A percentile compares a stretch with the other conserved stretches of the same genome.
Conservation (phyloP, 2,329 filamentous ascomycete species). For the Xylaria multiplex region DNA sequence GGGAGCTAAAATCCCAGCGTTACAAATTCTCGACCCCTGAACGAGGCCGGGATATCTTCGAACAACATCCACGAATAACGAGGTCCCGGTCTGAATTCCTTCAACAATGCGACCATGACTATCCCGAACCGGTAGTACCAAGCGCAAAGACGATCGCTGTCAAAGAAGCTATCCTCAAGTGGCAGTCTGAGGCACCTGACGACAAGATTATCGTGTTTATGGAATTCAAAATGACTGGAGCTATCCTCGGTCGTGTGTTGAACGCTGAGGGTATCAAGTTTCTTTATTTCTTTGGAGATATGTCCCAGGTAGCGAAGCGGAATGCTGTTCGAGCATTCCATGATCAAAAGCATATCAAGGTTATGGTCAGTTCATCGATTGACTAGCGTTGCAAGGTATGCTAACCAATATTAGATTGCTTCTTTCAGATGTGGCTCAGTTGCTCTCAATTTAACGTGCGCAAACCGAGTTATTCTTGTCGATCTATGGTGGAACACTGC, state of each 20-base stretch:
- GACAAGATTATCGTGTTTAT: conserved; percentile 37
- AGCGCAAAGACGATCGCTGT: conserved; percentile 34
- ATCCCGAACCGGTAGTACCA: conserved; percentile 11
- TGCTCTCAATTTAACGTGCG: conserved; percentile 54
- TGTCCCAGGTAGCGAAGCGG: conserved; percentile 31
- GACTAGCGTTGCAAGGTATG: background rate
- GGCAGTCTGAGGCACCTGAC: conserved; percentile 28
- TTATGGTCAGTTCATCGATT: conserved; percentile 51
- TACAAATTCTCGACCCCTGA: background rate
- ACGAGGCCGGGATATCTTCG: conserved; percentile 15
- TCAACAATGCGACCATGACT: conserved; percentile 13
- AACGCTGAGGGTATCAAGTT: conserved; percentile 47
- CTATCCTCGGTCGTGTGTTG: conserved; percentile 52
- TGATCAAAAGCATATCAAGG: conserved; percentile 27
- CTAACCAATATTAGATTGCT: conserved; percentile 46
- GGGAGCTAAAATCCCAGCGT: background rate
- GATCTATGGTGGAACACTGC: conserved; percentile 72
- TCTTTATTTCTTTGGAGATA: conserved; percentile 52
- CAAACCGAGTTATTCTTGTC: conserved; percentile 64
- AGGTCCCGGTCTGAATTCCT: conserved; percentile 25
- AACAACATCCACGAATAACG: conserved; percentile 13
- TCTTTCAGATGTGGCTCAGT: conserved; percentile 52
- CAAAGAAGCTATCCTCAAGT: conserved; percentile 28
- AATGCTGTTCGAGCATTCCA: conserved; percentile 44
- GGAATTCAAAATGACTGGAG: conserved; percentile 43